Evolutionary conservation across 83 land plant genomes (phyloP).

Genomic region (Diphasiastrum complanatum): DNA sequence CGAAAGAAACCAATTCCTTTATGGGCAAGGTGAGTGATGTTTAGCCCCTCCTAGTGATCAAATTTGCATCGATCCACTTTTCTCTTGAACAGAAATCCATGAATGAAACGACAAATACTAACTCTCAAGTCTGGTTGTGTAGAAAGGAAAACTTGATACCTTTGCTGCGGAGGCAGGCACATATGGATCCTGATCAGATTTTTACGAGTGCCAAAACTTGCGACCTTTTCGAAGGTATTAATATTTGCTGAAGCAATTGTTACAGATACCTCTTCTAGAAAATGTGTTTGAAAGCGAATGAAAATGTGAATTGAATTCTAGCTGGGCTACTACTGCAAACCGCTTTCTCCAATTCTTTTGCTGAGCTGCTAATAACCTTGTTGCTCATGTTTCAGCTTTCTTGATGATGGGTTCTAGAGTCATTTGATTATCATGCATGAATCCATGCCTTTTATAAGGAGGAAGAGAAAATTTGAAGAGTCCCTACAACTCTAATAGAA

Average conservation of each 20-base stretch:
- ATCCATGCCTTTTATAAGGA: too few relatives aligned
- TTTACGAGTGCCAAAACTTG: conserved; percentile 39
- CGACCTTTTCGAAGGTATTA: conserved; percentile 44
- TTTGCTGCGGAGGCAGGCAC: conserved; percentile 33
- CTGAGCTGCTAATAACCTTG: too few relatives aligned
- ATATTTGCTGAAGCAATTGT: not conserved
- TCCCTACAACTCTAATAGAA: too few relatives aligned
- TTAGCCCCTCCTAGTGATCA: not conserved
- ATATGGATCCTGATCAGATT: conserved; percentile 47
- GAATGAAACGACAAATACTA: not conserved
- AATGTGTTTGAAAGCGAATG: not conserved
- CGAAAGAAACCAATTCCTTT: conserved; percentile 52
- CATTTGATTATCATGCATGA: too few relatives aligned
- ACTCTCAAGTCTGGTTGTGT: conserved; percentile 1
- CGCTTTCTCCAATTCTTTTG: too few relatives aligned
- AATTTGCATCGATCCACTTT: not conserved
- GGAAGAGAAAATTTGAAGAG: too few relatives aligned
- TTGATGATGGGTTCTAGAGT: too few relatives aligned
- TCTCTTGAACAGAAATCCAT: not conserved
- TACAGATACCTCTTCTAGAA: not conserved
- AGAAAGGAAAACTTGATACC: conserved; percentile 41
- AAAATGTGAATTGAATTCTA: too few relatives aligned
- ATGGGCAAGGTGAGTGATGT: conserved; percentile 73
- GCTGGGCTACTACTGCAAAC: too few relatives aligned
- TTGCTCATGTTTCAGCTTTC: too few relatives aligned